Base-by-base conservation (phyloP, 2,329 filamentous ascomycete genomes). In the Stachybotrys elegans region DNA sequence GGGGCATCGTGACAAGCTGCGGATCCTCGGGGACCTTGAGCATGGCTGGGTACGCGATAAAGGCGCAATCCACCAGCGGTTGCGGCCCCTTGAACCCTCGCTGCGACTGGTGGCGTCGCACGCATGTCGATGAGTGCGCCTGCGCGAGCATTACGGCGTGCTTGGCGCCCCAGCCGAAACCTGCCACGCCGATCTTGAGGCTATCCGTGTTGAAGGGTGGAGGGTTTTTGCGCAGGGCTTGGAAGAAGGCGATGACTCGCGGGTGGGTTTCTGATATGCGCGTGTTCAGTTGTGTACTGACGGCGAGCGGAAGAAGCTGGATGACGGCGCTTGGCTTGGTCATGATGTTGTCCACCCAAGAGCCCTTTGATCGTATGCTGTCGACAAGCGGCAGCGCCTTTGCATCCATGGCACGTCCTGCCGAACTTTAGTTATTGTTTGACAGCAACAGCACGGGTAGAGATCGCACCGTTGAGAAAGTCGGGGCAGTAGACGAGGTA, bases 151-250 rank as follows among this genome's bases (percentile, higher is more conserved):
- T 54, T 17, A 76, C 56, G 3, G 68, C 61, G 50, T 79, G 70
- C 50, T 74, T 73, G n/a, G 75, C 79, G 23, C 79, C 79, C 76
- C 78, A 83, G 64, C 78, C 82, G 64, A 79, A 82, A 1, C 79
- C 80, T 0, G 75, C 75, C 1, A 68, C 72, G 22, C 70, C 77
- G 42, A 81, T 61, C 23, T 60, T 60, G 14, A 60, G 52, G 4
- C 36, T 31, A 2, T 22, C 19, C 20, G 45, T 44, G 3, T 32
- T 19, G 20, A 44, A 44, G 4, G 46, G 44, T n/a, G 46, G 43
- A 20, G 42, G 39, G 2, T 42, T 36, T 14, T 21, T 38, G 39
- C 49, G 46, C 13, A 51, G 29, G 21, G 17, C 40, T 21, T 47
- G 43, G 17, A 51, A 19, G 47, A 45, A 51, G 16, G 25, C 19